phyloP scores from a whole-genome alignment of 1,284 basidiomycete genomes.

The Cryptococcus sp. region DNA sequence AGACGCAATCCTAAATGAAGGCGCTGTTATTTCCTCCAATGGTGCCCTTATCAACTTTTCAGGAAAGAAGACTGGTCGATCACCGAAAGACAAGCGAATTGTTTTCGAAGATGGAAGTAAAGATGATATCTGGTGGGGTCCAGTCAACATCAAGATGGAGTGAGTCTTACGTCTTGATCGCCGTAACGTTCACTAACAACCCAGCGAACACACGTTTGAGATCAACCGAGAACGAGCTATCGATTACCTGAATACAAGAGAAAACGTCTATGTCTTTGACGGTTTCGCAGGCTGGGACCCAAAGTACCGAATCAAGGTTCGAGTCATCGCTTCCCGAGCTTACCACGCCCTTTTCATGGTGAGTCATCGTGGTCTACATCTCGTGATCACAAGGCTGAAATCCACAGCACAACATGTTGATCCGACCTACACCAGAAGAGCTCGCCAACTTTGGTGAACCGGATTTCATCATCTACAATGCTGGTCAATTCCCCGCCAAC shows the following conservation, averaged over 20 bases:
- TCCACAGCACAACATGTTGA: conserved; percentile 92
- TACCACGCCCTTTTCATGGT: conserved; percentile 99
- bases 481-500: conserved; percentile 99
- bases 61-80: conserved; percentile 97
- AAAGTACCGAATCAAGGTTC: conserved; percentile 99
- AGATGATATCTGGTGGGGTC: conserved; percentile 99
- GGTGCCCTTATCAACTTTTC: conserved; percentile 99
- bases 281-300: conserved; percentile 92
- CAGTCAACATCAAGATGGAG: conserved; percentile 99
- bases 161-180: conserved; percentile 36
- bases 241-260: conserved; percentile 97
- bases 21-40: conserved; percentile 91
- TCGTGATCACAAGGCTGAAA: conserved; percentile 1
- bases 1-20: conserved; percentile 96
- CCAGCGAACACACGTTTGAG: conserved; percentile 87
- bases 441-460: conserved; percentile 94
- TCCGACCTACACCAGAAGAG: conserved; percentile 93
- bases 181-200: conserved; percentile 9
- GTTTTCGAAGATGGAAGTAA: conserved; percentile 97
- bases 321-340: conserved; percentile 95
- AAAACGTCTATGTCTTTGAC: conserved; percentile 99
- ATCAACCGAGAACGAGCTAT: conserved; percentile 99
- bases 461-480: conserved; percentile 99
- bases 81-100: conserved; percentile 99
- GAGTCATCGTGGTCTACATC: conserved; percentile 11